Percentiles rank a stretch among this genome's conserved stretches.
Evolutionary conservation across 495 filamentous ascomycete genomes (phyloP).

Genomic region (Evernia prunastri): DNA sequence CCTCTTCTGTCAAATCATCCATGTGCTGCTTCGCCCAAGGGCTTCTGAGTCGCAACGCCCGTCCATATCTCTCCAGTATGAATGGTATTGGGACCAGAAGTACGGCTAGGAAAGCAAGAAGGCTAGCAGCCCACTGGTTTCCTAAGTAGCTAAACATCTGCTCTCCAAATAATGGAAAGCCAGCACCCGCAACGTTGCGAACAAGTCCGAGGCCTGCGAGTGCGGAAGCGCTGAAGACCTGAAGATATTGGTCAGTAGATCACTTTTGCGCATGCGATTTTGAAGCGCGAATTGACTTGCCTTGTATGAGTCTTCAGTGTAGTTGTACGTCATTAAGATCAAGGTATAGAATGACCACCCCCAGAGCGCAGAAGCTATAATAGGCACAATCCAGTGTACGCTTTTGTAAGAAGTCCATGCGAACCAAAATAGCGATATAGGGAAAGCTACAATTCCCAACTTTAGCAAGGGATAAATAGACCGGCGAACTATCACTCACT

Average conservation of each 20-base stretch:
- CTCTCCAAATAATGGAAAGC: constrained; percentile 42
- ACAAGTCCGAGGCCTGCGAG: constrained; percentile 40
- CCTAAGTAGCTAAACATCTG: constrained; percentile 59
- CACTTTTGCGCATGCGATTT: neutral
- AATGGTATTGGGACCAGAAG: constrained; percentile 50
- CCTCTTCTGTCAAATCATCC: constrained; percentile 27
- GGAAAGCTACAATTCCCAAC: constrained; percentile 23
- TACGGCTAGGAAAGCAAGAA: constrained; percentile 47
- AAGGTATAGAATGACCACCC: constrained; percentile 33
- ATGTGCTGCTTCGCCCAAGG: constrained; percentile 42
- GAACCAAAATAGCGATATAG: constrained; percentile 44
- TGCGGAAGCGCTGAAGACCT: constrained; percentile 35
- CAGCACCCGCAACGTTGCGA: constrained; percentile 40
- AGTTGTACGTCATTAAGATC: constrained; percentile 31
- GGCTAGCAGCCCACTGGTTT: constrained; percentile 57
- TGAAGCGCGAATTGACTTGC: neutral
- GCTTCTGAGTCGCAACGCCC: constrained; percentile 35
- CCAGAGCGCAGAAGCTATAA: constrained; percentile 43
- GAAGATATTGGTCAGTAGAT: neutral
- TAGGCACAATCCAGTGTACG: constrained; percentile 44
- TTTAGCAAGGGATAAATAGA: neutral
- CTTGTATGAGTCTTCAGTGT: constrained; percentile 30
- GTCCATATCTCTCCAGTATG: constrained; percentile 32
- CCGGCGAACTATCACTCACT: constrained; percentile 5
- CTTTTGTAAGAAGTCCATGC: constrained; percentile 40